Evolutionary conservation across 176 grass and related monocot genomes (phyloP), one percentile per base, ranked within the genome.

Genomic region (Chloris gayana): DNA sequence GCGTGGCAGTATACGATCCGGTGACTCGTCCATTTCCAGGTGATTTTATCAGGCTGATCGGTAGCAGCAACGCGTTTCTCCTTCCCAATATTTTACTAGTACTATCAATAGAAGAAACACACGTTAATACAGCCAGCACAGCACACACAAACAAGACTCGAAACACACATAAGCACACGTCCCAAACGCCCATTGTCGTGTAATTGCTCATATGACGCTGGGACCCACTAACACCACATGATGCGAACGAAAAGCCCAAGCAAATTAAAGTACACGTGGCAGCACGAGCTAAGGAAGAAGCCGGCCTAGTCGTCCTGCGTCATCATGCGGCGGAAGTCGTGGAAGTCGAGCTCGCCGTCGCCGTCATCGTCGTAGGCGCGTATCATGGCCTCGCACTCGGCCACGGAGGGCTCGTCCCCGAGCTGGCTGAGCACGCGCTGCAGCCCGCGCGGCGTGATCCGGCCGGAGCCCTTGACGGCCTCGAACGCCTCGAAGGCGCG

Each of bases 261-360:
- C 54, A 0, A 12, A 44, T 57, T 57, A 3, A 24, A 8, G 12
- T 26, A 32, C 22, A 19, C 58, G 10, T 29, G 60, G 13, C 60
- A 17, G 60, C 27, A 29, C 10, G 2, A 29, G 5, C 24, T 29
- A n/a, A 1, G 24, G 3, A 60, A n/a, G n/a, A n/a, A 0, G 4
- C 14, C 45, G 7, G 18, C 12, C 67, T 85, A 79, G 22, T 67
- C 82, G 35, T 89, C 82, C 44, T 87, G 86, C 49, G 21, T 88
- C 92, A 98, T 98, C 95, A 98, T 98, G 44, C 58, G 85, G 60
- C 90, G 69, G 87, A 98, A 98, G 29, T 98, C 95, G 21, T 87
- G 91, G 90, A 98, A 98, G 74, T 98, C 88, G 71, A 98, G 89
- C 70, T 94, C 90, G 54, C 95, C 95, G 68, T 98, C 92, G 58